Percentiles rank a stretch among this genome's conserved stretches.
Evolutionary conservation across 164 flowering plant species (phyloP).

Genomic region (Euptelea pleiosperma): DNA sequence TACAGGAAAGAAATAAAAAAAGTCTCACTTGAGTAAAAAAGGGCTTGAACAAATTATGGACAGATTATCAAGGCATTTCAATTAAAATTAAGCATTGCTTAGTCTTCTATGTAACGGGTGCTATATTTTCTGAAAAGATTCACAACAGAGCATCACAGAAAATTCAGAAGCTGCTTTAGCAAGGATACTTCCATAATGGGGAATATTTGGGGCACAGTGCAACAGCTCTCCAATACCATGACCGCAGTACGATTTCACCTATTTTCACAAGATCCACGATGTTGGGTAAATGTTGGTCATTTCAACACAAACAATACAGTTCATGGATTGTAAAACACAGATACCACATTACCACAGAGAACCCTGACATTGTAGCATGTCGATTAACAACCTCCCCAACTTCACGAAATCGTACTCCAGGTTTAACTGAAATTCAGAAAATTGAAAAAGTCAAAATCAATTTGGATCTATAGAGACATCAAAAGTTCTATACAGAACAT

Average conservation of each 20-base stretch:
- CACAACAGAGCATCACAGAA: background rate
- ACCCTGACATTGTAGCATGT: conserved; percentile 88
- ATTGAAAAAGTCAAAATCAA: background rate
- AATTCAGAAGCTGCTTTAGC: conserved; percentile 5
- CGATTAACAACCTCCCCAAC: conserved; percentile 91
- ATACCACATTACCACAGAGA: conserved; percentile 76
- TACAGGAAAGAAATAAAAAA: background rate
- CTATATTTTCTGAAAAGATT: background rate
- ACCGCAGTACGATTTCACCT: conserved; percentile 95
- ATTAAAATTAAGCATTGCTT: no score
- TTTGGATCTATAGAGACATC: background rate
- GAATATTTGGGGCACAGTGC: conserved; percentile 98
- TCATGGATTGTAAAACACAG: background rate
- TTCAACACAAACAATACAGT: background rate
- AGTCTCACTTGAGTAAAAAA: background rate
- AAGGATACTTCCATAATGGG: conserved; percentile 94
- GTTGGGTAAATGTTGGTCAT: background rate
- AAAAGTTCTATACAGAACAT: no score
- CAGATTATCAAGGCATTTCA: background rate
- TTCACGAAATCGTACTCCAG: conserved; percentile 93
- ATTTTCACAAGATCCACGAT: conserved; percentile 10
- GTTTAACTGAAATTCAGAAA: conserved; percentile 73
- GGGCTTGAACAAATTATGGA: background rate
- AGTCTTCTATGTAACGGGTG: no score
- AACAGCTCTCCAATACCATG: conserved; percentile 99